Conservation (phyloP, 148 eudicot genomes). For the Hydrangea macrophylla region DNA sequence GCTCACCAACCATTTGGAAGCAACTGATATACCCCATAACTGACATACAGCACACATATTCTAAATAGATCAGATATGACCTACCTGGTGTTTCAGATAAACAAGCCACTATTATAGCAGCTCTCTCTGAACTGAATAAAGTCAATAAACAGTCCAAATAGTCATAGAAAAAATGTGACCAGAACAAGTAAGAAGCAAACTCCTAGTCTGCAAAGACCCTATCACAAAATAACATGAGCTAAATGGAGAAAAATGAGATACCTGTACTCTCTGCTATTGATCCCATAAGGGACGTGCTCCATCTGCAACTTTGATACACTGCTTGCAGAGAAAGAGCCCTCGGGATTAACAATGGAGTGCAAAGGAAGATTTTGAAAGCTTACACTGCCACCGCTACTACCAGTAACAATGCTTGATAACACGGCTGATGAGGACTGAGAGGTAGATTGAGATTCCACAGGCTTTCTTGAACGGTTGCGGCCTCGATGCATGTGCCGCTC, state of each 20-base stretch:
- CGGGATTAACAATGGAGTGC: constrained; percentile 23
- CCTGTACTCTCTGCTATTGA: constrained; percentile 40
- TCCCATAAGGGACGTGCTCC: constrained; percentile 33
- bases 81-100: neutral
- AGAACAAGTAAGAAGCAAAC: neutral
- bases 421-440: constrained; percentile 42
- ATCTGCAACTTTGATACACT: constrained; percentile 35
- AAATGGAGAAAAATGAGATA: constrained; percentile 13
- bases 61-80: neutral
- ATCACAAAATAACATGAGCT: neutral
- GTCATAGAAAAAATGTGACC: neutral
- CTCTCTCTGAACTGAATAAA: neutral
- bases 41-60: too few relatives aligned
- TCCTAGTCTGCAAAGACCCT: neutral
- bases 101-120: neutral
- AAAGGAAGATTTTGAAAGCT: constrained; percentile 35
- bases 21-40: neutral
- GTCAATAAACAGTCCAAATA: neutral
- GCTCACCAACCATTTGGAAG: neutral
- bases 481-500: constrained; percentile 66
- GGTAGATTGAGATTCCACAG: constrained; percentile 54
- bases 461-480: constrained; percentile 70
- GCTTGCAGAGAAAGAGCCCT: constrained; percentile 28
- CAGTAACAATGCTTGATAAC: constrained; percentile 29
- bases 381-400: constrained; percentile 28